Evolutionary conservation across 768 basidiomycete species (phyloP).

Genomic region (Mycena galericulata): DNA sequence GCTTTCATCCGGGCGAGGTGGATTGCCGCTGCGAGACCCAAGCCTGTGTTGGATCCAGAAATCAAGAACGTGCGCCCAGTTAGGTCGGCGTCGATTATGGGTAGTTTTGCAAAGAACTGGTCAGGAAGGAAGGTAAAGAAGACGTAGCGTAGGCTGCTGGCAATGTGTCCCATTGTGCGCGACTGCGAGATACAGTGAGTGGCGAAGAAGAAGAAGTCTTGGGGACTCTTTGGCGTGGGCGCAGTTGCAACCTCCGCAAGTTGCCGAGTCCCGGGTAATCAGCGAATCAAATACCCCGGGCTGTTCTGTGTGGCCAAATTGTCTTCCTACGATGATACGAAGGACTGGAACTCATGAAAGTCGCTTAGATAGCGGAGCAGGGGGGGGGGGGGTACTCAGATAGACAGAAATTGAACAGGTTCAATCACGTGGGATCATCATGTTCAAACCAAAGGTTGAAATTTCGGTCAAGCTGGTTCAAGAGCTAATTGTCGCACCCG

Average conservation of each 20-base stretch:
- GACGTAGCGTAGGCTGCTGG: neutral
- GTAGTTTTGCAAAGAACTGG: slow-evolving; percentile 17
- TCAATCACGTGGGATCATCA: no score
- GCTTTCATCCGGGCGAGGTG: slow-evolving; percentile 46
- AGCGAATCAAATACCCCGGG: no score
- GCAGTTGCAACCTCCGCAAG: no score
- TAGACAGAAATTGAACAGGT: no score
- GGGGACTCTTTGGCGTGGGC: neutral
- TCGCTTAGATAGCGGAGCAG: no score
- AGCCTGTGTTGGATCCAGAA: slow-evolving; percentile 52
- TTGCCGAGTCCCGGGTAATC: no score
- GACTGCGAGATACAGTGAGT: neutral
- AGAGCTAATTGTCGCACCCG: neutral
- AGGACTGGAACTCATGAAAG: no score
- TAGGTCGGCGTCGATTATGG: slow-evolving; percentile 38
- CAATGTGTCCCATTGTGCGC: neutral
- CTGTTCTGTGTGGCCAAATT: no score
- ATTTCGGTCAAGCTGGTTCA: neutral
- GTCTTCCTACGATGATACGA: no score
- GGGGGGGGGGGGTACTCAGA: no score
- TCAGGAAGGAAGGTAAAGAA: slow-evolving; percentile 22
- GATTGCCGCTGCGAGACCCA: slow-evolving; percentile 48
- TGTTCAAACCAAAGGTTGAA: no score
- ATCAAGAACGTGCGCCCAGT: slow-evolving; percentile 50
- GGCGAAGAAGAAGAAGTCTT: neutral